phyloP scores from a whole-genome alignment of 345 rosid genomes.

The Garcia nutans region DNA sequence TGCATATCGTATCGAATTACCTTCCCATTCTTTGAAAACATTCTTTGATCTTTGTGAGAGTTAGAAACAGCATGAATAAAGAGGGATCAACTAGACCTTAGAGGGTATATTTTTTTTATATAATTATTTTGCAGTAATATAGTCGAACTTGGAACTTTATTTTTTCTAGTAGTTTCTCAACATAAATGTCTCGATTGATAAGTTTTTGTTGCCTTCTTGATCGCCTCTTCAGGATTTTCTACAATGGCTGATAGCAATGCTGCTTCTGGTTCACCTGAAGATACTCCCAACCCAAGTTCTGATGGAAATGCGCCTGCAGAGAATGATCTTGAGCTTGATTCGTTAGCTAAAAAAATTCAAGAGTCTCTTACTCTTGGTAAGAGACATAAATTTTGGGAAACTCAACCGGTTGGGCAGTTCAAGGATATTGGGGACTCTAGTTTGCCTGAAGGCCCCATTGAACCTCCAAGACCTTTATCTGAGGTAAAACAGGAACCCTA shows the following conservation, averaged over 20 bases:
- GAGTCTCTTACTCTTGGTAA: constrained; percentile 55
- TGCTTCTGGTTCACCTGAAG: constrained; percentile 49
- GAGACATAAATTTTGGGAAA: constrained; percentile 88
- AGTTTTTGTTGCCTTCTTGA: background rate
- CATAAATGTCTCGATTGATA: background rate
- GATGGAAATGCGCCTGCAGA: constrained; percentile 38
- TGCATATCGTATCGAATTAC: background rate
- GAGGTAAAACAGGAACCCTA: constrained; percentile 88
- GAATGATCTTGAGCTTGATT: constrained; percentile 46
- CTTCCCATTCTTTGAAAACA: background rate
- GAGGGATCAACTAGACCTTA: background rate
- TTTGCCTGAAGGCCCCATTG: constrained; percentile 78
- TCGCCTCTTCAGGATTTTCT: background rate
- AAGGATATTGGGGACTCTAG: constrained; percentile 63
- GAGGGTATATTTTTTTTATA: background rate
- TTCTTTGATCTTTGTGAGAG: background rate
- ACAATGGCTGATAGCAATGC: constrained; percentile 55
- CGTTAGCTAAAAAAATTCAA: constrained; percentile 57
- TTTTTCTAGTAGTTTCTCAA: background rate
- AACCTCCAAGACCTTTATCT: constrained; percentile 55
- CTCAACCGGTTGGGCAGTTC: constrained; percentile 90
- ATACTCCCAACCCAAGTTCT: constrained; percentile 38
- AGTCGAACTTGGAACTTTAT: background rate
- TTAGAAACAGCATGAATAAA: background rate
- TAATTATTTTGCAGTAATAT: background rate